A percentile compares a stretch with the other conserved stretches of the same genome.
Conservation (phyloP, 1,139 yeast genomes). For the Pichia sp. region DNA sequence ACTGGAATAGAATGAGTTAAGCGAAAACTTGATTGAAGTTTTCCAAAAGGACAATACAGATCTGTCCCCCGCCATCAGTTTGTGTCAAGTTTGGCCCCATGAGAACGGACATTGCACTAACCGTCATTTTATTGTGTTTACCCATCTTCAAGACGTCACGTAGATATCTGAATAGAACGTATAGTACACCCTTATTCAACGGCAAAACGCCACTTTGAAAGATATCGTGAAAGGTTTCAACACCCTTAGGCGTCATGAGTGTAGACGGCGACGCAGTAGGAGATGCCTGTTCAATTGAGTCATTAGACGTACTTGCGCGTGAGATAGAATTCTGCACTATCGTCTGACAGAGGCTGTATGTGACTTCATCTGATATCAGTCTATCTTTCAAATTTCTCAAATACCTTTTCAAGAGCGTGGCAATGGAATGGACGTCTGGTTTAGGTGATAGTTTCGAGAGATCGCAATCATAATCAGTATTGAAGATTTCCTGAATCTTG, state of each 20-base stretch:
- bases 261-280: conserved; percentile 6
- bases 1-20: not conserved
- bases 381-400: conserved; percentile 25
- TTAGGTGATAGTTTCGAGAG: conserved; percentile 28
- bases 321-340: conserved; percentile 14
- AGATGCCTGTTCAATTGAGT: conserved; percentile 2
- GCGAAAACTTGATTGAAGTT: conserved; percentile 22
- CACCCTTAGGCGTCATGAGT: conserved; percentile 1
- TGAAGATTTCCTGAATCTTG: conserved; percentile 60
- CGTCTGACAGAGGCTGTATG: conserved; percentile 21
- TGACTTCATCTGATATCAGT: conserved; percentile 23
- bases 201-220: conserved; percentile 28
- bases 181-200: conserved; percentile 55
- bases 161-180: conserved; percentile 60
- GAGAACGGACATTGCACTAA: conserved; percentile 27
- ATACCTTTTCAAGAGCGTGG: conserved; percentile 28
- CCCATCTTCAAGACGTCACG: conserved; percentile 56
- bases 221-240: conserved; percentile 15
- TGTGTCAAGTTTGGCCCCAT: conserved; percentile 29
- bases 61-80: conserved; percentile 27
- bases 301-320: not conserved
- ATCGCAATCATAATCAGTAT: conserved; percentile 57
- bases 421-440: conserved; percentile 30
- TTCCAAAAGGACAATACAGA: conserved; percentile 25
- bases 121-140: conserved; percentile 73